Percentiles rank a stretch among this genome's conserved stretches.
These are phyloP conservation scores for Hypoxylon sp. DNA, from an alignment of 2,329 filamentous ascomycete genomes.

Conservation along the genomic window DNA sequence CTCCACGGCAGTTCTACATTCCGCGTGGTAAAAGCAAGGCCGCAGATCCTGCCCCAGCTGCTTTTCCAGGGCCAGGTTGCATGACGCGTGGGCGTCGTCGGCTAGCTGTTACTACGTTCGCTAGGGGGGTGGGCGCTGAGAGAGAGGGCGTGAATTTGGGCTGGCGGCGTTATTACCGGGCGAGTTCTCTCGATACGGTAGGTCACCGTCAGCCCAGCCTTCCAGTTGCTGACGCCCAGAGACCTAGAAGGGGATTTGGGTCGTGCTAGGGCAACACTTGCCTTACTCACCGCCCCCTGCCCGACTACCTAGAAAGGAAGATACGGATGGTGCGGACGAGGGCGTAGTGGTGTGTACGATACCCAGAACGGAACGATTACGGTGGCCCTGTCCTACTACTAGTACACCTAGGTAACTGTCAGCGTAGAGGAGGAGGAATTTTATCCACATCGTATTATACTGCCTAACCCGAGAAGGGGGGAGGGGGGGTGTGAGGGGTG, in stretches of 20 bases:
- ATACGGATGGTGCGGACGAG: slow-evolving; percentile 24
- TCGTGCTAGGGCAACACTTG: slow-evolving; percentile 4
- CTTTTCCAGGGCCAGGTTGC: slow-evolving; percentile 26
- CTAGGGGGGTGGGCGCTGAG: background rate
- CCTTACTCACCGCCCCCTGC: slow-evolving; percentile 34
- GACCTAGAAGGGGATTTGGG: slow-evolving; percentile 15
- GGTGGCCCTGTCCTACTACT: slow-evolving; percentile 6
- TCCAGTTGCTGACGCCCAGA: slow-evolving; percentile 45
- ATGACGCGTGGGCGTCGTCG: slow-evolving; percentile 23
- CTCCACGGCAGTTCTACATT: slow-evolving; percentile 29
- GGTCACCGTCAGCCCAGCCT: slow-evolving; percentile 41
- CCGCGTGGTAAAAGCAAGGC: slow-evolving; percentile 16
- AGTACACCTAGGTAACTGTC: slow-evolving; percentile 21
- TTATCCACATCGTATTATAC: slow-evolving; percentile 32
- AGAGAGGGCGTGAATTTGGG: slow-evolving; percentile 28
- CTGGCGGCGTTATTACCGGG: slow-evolving; percentile 33
- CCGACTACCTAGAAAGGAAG: slow-evolving; percentile 8
- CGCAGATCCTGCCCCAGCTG: slow-evolving; percentile 33
- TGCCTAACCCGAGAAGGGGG: slow-evolving; percentile 22
- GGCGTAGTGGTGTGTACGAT: slow-evolving; percentile 18
- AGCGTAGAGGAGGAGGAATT: slow-evolving; percentile 5
- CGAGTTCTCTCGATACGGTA: slow-evolving; percentile 35
- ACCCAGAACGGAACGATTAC: slow-evolving; percentile 26
- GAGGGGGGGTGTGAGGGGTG: background rate
- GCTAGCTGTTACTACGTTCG: too few species aligned